Base-by-base conservation (phyloP, 805 yeast genomes). In the Isabelozyma rhagii region DNA sequence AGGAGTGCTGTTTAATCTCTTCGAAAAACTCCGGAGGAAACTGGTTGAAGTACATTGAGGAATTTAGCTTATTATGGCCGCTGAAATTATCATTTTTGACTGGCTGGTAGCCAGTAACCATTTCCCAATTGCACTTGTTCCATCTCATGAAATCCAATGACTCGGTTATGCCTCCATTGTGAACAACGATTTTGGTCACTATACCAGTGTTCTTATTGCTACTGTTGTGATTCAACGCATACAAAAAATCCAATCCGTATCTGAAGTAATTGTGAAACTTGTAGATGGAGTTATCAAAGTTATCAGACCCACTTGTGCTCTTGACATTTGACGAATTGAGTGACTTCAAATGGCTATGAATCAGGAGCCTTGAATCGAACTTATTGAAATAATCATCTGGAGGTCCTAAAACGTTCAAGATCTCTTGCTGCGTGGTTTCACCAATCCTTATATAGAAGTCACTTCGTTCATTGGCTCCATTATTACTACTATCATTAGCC, bases 211-310 rank as follows among this genome's bases (percentile, higher is more conserved):
- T 46, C 0, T 27, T 21, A 8, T 47, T 34, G 25, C 55, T 49
- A 25, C 53, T 51, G 13, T 55, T 53, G 8, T 55, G 55, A 50
- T 65, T 66, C 36, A 78, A 64, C 39, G 75, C 74, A 60, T 80
- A 83, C 21, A 82, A 61, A 8, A 82, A 60, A 59, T 83, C 88
- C 40, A 82, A 62, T 0, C 88, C 88, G 54, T 60, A 69, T 18
- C 71, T 60, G 60, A 75, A 83, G 59, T 83, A 83, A 57, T 82
- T 83, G 61, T 83, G 86, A 53, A 82, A 78, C 45, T 76, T 71
- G 51, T 59, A 60, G 18, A 54, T 54, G 4, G 55, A 47, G n/a
- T 31, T 44, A 17, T 46, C 39, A 5, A 28, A 45, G 34, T 17
- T 47, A 54, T 47, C 51, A 29, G 58, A 39, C 29, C 17, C 28